phyloP scores from a whole-genome alignment of 768 basidiomycete species.

The Hemileccinum impolitum region DNA sequence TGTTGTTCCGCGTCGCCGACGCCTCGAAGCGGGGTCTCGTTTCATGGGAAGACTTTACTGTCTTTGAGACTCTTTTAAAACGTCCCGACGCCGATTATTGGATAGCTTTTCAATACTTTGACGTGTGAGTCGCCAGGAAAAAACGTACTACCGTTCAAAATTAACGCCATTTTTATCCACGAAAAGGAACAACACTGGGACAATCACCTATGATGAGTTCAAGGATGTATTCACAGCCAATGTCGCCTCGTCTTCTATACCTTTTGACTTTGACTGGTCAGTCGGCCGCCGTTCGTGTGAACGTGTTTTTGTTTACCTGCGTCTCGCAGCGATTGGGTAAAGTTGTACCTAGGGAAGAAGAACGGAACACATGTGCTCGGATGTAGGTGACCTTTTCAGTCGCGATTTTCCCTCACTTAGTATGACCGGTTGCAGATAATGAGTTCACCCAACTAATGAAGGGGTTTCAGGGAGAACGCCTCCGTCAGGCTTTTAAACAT shows the following conservation, averaged over 20 bases:
- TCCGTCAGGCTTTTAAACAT: constrained; percentile 93
- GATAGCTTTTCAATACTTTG: constrained; percentile 95
- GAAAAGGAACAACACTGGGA: constrained; percentile 81
- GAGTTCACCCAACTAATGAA: constrained; percentile 99
- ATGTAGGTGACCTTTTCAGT: constrained; percentile 50
- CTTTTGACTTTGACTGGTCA: constrained; percentile 93
- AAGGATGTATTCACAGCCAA: constrained; percentile 86
- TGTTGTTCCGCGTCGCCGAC: constrained; percentile 89
- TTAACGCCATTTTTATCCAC: constrained; percentile 7
- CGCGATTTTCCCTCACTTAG: constrained; percentile 6
- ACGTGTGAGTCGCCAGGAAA: constrained; percentile 62
- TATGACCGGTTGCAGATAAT: constrained; percentile 52
- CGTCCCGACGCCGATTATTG: constrained; percentile 95
- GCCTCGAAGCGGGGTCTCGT: constrained; percentile 69
- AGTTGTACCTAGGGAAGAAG: constrained; percentile 91
- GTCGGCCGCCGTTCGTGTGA: constrained; percentile 10
- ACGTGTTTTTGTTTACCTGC: constrained; percentile 1
- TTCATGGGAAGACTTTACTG: constrained; percentile 93
- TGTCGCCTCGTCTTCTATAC: constrained; percentile 74
- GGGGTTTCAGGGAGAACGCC: constrained; percentile 93
- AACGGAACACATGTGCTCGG: constrained; percentile 89
- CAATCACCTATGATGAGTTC: constrained; percentile 92
- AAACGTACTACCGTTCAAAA: not conserved
- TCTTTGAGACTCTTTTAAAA: constrained; percentile 92
- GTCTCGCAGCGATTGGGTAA: constrained; percentile 80